Conservation (phyloP, 257 asterid species). For the Misopates orontium region DNA sequence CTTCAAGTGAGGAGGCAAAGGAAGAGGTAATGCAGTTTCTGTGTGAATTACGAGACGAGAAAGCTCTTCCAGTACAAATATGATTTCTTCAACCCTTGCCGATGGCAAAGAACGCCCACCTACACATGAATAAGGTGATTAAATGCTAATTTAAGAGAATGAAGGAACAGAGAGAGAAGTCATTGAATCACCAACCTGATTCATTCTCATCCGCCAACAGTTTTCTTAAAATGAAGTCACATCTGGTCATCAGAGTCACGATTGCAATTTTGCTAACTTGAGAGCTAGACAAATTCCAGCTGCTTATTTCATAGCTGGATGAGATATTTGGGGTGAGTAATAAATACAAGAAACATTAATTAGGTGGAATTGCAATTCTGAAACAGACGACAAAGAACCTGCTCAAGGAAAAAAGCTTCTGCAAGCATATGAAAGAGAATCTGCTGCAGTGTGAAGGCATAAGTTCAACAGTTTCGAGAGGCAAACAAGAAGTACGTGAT, state of each 20-base stretch:
- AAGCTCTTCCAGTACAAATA: constrained; percentile 86
- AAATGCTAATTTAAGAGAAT: constrained; percentile 10
- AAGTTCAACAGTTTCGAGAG: constrained; percentile 88
- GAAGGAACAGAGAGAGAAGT: constrained; percentile 8
- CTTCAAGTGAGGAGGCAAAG: constrained; percentile 61
- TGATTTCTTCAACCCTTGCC: constrained; percentile 82
- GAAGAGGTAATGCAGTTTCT: constrained; percentile 74
- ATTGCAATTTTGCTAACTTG: constrained; percentile 77
- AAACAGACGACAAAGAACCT: constrained; percentile 41
- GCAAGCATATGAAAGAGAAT: constrained; percentile 93
- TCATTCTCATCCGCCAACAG: constrained; percentile 78
- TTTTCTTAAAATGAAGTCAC: constrained; percentile 79
- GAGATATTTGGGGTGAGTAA: constrained; percentile 31
- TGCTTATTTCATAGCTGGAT: constrained; percentile 57
- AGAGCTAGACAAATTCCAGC: constrained; percentile 60
- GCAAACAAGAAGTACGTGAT: constrained; percentile 91
- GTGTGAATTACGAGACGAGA: constrained; percentile 73
- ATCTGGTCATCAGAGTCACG: constrained; percentile 64
- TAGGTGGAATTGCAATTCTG: constrained; percentile 12
- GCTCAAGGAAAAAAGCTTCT: constrained; percentile 86
- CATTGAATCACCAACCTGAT: constrained; percentile 52
- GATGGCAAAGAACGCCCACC: constrained; percentile 79
- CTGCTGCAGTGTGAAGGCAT: constrained; percentile 98
- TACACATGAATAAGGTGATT: constrained; percentile 33
- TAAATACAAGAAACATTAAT: constrained; percentile 19